phyloP scores from a whole-genome alignment of 2,329 filamentous ascomycete genomes.

The Aciculosporium take region DNA sequence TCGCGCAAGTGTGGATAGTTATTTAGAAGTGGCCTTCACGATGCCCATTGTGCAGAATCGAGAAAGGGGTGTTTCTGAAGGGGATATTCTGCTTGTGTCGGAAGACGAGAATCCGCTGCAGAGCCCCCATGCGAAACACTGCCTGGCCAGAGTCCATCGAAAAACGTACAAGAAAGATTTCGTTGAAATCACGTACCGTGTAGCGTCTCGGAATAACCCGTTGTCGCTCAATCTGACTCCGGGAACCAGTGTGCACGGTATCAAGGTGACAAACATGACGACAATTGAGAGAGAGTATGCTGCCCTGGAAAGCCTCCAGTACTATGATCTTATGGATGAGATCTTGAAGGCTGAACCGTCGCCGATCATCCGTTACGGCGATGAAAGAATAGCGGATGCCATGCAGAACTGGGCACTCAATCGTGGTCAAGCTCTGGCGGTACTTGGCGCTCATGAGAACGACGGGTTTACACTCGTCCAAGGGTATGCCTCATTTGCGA shows the following conservation, averaged over 20 bases:
- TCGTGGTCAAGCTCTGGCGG: slow-evolving; percentile 75
- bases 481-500: slow-evolving; percentile 38
- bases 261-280: slow-evolving; percentile 84
- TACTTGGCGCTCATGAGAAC: slow-evolving; percentile 84
- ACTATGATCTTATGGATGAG: slow-evolving; percentile 91
- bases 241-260: slow-evolving; percentile 53
- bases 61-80: slow-evolving; percentile 62
- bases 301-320: slow-evolving; percentile 77
- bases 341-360: slow-evolving; percentile 82
- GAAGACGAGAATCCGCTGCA: slow-evolving; percentile 56
- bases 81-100: slow-evolving; percentile 80
- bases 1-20: slow-evolving; percentile 81
- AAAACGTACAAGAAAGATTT: slow-evolving; percentile 68
- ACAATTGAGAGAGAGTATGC: slow-evolving; percentile 94
- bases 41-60: slow-evolving; percentile 58
- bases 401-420: slow-evolving; percentile 75
- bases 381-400: slow-evolving; percentile 54
- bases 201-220: slow-evolving; percentile 53
- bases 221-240: slow-evolving; percentile 51
- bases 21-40: slow-evolving; percentile 77
- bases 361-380: slow-evolving; percentile 67
- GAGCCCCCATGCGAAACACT: slow-evolving; percentile 55
- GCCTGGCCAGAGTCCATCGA: slow-evolving; percentile 70
- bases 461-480: slow-evolving; percentile 96
- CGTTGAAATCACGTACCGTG: slow-evolving; percentile 73